Evolutionary conservation across 2,329 filamentous ascomycete genomes (phyloP), one percentile per base, ranked within the genome.

Genomic region (Colletotrichum chlorophyti): DNA sequence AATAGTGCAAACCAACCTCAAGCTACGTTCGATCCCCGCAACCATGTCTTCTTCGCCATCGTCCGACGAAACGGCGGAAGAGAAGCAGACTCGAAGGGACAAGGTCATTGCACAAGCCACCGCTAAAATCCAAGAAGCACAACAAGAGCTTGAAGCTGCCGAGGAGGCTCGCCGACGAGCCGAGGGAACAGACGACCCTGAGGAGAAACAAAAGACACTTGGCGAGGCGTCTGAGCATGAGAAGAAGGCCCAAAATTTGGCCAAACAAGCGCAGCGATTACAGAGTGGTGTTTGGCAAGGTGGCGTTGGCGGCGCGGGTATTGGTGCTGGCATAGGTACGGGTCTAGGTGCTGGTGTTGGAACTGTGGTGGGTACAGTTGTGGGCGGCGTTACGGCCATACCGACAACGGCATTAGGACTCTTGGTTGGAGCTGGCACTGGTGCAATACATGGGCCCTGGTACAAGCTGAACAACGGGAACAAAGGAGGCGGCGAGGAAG

Each of bases 261-360:
- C 26, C 3, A 37, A 24, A n/a, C 51, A 59, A 7, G 35, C 55
- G n/a, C 43, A 59, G 15, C 43, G 55, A 5, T 21, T 59, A 17
- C 55, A 59, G 23, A 59, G 51, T 26, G 55, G 55, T 24, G 12
- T 59, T 12, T 59, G 55, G 55, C 55, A 59, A 38, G 55, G 55
- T 24, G 55, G 55, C 5, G 10, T 59, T 5, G 51, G 55, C 19
- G 55, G 55, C 26, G 55, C 55, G 12, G 55, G 55, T 2, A 59
- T 59, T n/a, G 55, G 55, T 5, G 55, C 55, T 2, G 52, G 51
- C 3, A 8, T 59, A 8, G 55, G 55, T 5, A 45, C 52, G 3
- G 55, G 55, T 6, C 15, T 59, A 4, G 51, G 55, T 10, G 55
- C 43, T 12, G 55, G 55, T 11, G 37, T 59, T 11, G 55, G 55